Percentiles rank a stretch among this genome's conserved stretches.
phyloP scores from a whole-genome alignment of 2,329 filamentous ascomycete genomes.

The Hypoxylon rubiginosum region DNA sequence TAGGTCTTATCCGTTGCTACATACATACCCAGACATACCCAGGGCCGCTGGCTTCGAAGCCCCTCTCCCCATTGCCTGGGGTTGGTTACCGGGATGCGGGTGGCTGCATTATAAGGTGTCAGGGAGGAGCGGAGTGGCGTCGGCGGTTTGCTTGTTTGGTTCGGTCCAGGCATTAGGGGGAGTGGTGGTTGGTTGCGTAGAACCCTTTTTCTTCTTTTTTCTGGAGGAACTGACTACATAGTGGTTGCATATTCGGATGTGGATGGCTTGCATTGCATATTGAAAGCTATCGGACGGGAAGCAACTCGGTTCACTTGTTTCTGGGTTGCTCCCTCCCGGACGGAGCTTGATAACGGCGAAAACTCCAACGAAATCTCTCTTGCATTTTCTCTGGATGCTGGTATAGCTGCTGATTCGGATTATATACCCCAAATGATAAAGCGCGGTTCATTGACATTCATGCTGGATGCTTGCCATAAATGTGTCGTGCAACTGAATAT shows the following conservation, averaged over 20 bases:
- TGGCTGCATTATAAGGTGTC: constrained; percentile 14
- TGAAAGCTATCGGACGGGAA: neutral
- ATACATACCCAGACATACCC: too few relatives aligned
- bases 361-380: neutral
- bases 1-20: constrained; percentile 1
- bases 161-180: neutral
- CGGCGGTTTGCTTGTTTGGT: neutral
- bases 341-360: constrained; percentile 14
- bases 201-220: neutral
- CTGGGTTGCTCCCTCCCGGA: constrained; percentile 17
- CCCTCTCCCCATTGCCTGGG: too few relatives aligned
- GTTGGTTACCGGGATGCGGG: constrained; percentile 4
- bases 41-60: neutral
- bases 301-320: constrained; percentile 9
- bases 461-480: neutral
- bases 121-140: neutral
- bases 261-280: constrained; percentile 32
- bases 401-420: constrained; percentile 8
- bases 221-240: neutral
- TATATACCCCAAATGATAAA: constrained; percentile 38
- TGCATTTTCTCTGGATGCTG: constrained; percentile 11
- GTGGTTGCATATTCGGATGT: constrained; percentile 31
- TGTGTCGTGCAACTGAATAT: neutral
- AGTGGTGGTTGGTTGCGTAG: neutral
- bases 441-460: neutral